Conservation (phyloP, 345 rosid genomes). For the Moricandia arvensis region DNA sequence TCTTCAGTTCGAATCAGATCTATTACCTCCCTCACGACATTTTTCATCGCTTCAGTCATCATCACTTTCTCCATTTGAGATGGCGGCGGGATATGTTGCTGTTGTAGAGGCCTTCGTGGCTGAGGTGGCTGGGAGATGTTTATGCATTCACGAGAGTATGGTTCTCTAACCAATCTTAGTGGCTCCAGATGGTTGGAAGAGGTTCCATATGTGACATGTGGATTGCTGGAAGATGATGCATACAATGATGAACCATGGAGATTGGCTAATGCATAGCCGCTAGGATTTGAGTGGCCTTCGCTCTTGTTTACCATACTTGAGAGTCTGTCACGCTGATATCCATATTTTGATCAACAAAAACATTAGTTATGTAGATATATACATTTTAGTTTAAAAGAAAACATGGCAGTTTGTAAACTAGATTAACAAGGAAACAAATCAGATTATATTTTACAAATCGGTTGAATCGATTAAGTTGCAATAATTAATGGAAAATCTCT, state of each 20-base stretch:
- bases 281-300: neutral
- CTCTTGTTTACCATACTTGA: neutral
- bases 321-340: constrained; percentile 2
- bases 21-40: constrained; percentile 51
- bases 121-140: neutral
- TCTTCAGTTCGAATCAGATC: constrained; percentile 47
- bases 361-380: neutral
- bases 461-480: neutral
- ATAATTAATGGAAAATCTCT: neutral
- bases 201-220: neutral
- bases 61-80: constrained; percentile 45
- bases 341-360: neutral
- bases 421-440: neutral
- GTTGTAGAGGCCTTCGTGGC: neutral
- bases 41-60: constrained; percentile 43
- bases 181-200: constrained; percentile 3
- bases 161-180: constrained; percentile 2
- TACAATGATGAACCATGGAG: neutral
- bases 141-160: constrained; percentile 10
- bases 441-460: neutral
- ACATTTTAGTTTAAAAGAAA: neutral
- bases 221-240: constrained; percentile 1
- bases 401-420: neutral
- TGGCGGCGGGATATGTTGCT: constrained; percentile 3
- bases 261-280: neutral